Percentiles rank a stretch among this genome's conserved stretches.
phyloP scores from a whole-genome alignment of 495 filamentous ascomycete species.

The Cairneyella variabilis region DNA sequence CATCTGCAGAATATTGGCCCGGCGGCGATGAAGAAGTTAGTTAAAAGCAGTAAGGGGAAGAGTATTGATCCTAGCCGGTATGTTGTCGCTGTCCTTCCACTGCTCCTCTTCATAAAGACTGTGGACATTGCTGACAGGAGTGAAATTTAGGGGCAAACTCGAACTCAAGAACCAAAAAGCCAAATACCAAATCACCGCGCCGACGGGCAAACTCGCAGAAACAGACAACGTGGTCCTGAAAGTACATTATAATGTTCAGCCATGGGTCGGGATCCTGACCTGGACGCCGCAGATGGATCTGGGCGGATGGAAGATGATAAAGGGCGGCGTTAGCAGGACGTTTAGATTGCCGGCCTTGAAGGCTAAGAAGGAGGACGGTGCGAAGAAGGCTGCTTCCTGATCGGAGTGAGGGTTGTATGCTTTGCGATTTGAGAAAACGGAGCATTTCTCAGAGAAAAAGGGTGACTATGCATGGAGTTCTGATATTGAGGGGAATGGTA shows the following conservation, averaged over 20 bases:
- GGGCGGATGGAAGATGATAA: conserved; percentile 60
- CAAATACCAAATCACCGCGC: conserved; percentile 94
- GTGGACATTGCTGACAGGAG: no score
- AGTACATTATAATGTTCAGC: conserved; percentile 94
- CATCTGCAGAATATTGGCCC: conserved; percentile 51
- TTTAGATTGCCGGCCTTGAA: conserved; percentile 71
- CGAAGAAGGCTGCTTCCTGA: conserved; percentile 3
- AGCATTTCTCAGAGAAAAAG: no score
- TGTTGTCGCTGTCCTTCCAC: no score
- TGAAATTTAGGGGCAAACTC: conserved; percentile 59
- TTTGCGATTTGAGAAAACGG: no score
- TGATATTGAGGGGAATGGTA: no score
- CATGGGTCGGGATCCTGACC: conserved; percentile 84
- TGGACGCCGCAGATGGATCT: conserved; percentile 63
- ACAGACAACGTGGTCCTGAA: conserved; percentile 68
- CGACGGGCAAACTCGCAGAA: conserved; percentile 67
- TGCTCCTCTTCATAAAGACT: no score
- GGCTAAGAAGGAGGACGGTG: conserved; percentile 15
- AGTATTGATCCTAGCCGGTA: conserved; percentile 47
- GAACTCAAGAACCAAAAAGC: conserved; percentile 73
- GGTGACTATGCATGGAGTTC: no score
- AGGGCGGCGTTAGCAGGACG: conserved; percentile 55
- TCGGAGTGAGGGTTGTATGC: no score
- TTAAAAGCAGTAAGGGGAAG: conserved; percentile 47
- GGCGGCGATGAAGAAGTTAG: conserved; percentile 46